Evolutionary conservation across 768 basidiomycete genomes (phyloP), one percentile per base, ranked within the genome.

Genomic region (Boletus subparvulus): DNA sequence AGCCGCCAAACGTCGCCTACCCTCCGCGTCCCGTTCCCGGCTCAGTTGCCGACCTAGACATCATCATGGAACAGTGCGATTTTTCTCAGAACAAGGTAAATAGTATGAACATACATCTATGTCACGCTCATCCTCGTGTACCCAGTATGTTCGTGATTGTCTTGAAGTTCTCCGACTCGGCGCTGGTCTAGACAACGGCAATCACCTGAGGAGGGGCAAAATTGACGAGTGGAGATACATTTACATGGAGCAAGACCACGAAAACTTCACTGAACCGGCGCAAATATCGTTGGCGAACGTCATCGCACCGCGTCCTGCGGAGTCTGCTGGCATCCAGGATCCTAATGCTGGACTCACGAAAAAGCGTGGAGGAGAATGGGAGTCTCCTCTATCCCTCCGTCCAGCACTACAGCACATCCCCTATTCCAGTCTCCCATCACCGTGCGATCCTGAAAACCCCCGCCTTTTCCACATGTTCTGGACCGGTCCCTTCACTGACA

Each of bases 381-480:
- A 92, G 66, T 62, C 71, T 4, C 68, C 71, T 43, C 58, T 82
- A 28, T 51, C 65, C n/a, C 75, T 86, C 21, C 78, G 81, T 36
- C 69, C 78, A 8, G 77, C 84, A 6, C 69, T 80, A 14, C 71
- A 76, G 33, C 83, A 90, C 65, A 74, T 75, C 40, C 80, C 87
- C 0, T 81, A 83, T 61, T 78, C 84, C 21, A 80, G 81, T 52
- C 78, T 84, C 40, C 70, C 81, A 3, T 69, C 75, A 2, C 79
- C 86, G 2, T 99, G 97, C 73, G 92, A 97, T 66, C 81, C 87
- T 0, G 87, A 92, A 61, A 85, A 88, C 64, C 89, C 94, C 7
- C 84, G 90, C 36, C 74, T 98, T 33, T 98, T 96, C 79, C 97
- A 99, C 74, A 97, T 98, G 87, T 99, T 97, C 78, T 98, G 97